These are phyloP conservation scores for Sarocladium oryzae DNA, from an alignment of 2,329 filamentous ascomycete species.

Conservation along the genomic window DNA sequence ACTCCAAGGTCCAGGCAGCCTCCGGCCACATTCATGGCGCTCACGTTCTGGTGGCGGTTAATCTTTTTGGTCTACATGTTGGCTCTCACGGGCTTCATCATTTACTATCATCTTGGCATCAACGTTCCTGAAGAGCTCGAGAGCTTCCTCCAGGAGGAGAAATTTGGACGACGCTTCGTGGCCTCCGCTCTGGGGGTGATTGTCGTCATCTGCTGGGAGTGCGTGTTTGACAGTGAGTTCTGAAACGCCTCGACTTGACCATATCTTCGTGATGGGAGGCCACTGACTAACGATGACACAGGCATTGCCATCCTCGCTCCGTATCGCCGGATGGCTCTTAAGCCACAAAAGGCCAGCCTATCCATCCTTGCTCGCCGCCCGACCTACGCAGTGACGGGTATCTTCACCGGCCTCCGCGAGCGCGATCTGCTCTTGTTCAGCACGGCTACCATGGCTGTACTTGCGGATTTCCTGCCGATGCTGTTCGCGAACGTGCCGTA, in stretches of 20 bases:
- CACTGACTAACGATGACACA: constrained; percentile 14
- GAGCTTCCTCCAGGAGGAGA: constrained; percentile 30
- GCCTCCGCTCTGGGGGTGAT: constrained; percentile 34
- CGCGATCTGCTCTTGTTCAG: constrained; percentile 33
- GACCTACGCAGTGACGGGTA: constrained; percentile 38
- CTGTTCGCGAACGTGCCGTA: constrained; percentile 43
- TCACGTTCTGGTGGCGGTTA: constrained; percentile 28
- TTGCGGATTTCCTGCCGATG: constrained; percentile 44
- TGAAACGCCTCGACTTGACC: neutral
- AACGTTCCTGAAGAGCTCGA: constrained; percentile 24
- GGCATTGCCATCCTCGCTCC: constrained; percentile 39
- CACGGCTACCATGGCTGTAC: constrained; percentile 34
- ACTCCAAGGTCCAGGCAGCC: constrained; percentile 14
- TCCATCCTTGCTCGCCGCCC: constrained; percentile 35
- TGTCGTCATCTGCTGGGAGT: constrained; percentile 34
- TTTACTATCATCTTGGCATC: constrained; percentile 27
- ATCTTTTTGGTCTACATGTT: constrained; percentile 25
- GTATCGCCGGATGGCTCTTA: constrained; percentile 32
- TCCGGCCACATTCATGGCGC: constrained; percentile 25
- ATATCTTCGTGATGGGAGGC: constrained; percentile 13
- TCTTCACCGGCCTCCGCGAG: constrained; percentile 20
- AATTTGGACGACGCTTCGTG: constrained; percentile 36
- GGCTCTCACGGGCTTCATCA: constrained; percentile 27
- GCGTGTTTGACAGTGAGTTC: constrained; percentile 25
- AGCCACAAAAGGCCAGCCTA: constrained; percentile 25